These are phyloP conservation scores for Euryodendron excelsum DNA, from an alignment of 148 eudicot species.

Conservation along the genomic window DNA sequence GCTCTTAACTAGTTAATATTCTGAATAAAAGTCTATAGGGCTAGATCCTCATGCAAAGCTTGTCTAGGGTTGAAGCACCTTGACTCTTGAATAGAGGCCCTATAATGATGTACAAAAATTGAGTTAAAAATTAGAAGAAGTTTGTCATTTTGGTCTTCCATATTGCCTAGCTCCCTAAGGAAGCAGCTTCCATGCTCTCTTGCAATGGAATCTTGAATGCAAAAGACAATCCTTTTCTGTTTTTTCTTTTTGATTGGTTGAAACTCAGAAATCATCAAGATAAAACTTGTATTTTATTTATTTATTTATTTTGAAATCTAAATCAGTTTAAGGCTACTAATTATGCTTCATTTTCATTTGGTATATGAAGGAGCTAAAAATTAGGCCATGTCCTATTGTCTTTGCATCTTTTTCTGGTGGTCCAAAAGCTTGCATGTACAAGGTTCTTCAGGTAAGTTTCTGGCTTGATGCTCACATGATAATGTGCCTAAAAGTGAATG, in stretches of 20 bases:
- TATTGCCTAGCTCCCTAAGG: background rate
- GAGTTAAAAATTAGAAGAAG: background rate
- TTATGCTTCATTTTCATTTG: constrained; percentile 16
- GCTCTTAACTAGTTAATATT: background rate
- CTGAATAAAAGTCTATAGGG: background rate
- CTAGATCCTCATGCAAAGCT: background rate
- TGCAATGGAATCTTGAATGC: background rate
- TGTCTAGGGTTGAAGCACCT: background rate
- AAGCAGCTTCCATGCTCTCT: background rate
- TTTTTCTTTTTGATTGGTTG: background rate
- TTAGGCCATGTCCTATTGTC: constrained; percentile 72
- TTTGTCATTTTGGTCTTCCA: background rate
- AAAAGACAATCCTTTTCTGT: background rate
- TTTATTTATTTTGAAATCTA: background rate
- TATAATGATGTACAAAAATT: background rate
- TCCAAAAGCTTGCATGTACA: constrained; percentile 94
- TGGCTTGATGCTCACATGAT: background rate
- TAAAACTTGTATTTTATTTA: no score
- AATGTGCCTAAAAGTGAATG: background rate
- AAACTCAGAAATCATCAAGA: background rate
- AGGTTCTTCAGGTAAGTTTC: constrained; percentile 76
- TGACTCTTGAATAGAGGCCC: background rate
- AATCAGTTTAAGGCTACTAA: background rate
- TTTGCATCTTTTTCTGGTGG: constrained; percentile 95
- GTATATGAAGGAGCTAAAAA: constrained; percentile 66